Base-by-base conservation (phyloP, 495 filamentous ascomycete species). In the Glarea lozoyensis region DNA sequence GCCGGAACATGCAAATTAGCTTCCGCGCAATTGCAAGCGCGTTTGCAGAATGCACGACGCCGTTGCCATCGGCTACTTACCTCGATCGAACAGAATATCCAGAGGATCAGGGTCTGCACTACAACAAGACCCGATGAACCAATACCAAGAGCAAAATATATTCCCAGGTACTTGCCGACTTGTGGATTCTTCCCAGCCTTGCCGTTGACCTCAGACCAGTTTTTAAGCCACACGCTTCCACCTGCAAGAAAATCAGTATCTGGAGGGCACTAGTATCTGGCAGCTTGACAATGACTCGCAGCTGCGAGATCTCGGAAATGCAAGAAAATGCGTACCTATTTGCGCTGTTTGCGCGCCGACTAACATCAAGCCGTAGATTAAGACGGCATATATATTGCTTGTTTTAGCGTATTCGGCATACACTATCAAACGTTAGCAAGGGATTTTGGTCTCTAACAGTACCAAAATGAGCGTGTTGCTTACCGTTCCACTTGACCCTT, bases 81-180 rank as follows among this genome's bases (percentile, higher is more conserved):
- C 74, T 97, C 89, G 48, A 99, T 96, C 2, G 93, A 95, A 64
- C 93, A 99, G 66, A 96, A 96, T 49, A 99, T 95, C 90, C 90
- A 97, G 15, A 99, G 68, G 45, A 99, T 89, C 43, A 99, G 67
- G 20, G 90, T 95, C 64, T 99, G 93, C 25, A 92, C 53, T 31
- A 96, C 86, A 15, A 90, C 88, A 49, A 99, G 67, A 22, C 72
- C 72, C 19, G 93, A 81, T 16, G 85, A 79, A n/a, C 93, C 93
- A 35, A 97, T 61, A 22, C 93, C 93, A 61, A 99, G 84, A 18
- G 84, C 86, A 58, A 97, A 84, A 62, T 97, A 99, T 46, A 97
- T 72, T 20, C 90, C 89, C 51, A 99, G 82, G 58, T 90, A 97
- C 57, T 86, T 94, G 40, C 82, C 93, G 42, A 88, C 73, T 11